A percentile compares a stretch with the other conserved stretches of the same genome.
phyloP scores from a whole-genome alignment of 192 early-diverging fungal species.

The Coemansia sp. region DNA sequence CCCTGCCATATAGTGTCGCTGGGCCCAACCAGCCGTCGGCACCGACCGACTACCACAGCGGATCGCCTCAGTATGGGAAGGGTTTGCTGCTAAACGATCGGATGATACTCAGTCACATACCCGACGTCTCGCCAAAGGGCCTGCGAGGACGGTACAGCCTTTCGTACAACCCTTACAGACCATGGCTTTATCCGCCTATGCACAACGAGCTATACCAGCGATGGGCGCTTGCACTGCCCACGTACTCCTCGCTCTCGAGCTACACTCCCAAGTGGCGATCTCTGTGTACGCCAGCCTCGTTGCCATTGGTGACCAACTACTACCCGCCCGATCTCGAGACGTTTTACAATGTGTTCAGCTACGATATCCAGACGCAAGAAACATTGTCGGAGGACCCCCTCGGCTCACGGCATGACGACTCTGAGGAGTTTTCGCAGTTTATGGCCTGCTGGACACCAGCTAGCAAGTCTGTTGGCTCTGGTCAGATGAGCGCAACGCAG shows the following conservation, averaged over 20 bases:
- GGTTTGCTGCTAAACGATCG: slow-evolving; percentile 18
- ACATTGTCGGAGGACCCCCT: slow-evolving; percentile 15
- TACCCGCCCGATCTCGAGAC: slow-evolving; percentile 64
- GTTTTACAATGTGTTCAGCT: slow-evolving; percentile 71
- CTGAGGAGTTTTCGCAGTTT: slow-evolving; percentile 36
- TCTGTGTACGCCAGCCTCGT: slow-evolving; percentile 85
- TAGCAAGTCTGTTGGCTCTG: background rate
- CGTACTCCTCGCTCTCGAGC: slow-evolving; percentile 55
- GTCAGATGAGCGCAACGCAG: slow-evolving; percentile 1
- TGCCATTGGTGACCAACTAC: slow-evolving; percentile 90
- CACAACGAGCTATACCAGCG: slow-evolving; percentile 68
- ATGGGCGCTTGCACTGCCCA: slow-evolving; percentile 90
- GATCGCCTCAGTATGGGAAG: slow-evolving; percentile 24
- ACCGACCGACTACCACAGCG: slow-evolving; percentile 17
- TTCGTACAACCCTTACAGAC: slow-evolving; percentile 74
- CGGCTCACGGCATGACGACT: slow-evolving; percentile 19
- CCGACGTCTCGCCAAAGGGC: background rate
- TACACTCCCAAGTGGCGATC: slow-evolving; percentile 83
- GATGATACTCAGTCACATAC: slow-evolving; percentile 9
- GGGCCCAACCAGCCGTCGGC: slow-evolving; percentile 14
- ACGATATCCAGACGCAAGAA: slow-evolving; percentile 38
- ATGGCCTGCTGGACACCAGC: slow-evolving; percentile 12
- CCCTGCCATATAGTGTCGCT: background rate
- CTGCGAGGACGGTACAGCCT: slow-evolving; percentile 9
- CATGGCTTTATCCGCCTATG: slow-evolving; percentile 54